Percentiles rank a stretch among this genome's conserved stretches.
These are phyloP conservation scores for Xerocomus tenax DNA, from an alignment of 1,284 basidiomycete species.

Conservation along the genomic window DNA sequence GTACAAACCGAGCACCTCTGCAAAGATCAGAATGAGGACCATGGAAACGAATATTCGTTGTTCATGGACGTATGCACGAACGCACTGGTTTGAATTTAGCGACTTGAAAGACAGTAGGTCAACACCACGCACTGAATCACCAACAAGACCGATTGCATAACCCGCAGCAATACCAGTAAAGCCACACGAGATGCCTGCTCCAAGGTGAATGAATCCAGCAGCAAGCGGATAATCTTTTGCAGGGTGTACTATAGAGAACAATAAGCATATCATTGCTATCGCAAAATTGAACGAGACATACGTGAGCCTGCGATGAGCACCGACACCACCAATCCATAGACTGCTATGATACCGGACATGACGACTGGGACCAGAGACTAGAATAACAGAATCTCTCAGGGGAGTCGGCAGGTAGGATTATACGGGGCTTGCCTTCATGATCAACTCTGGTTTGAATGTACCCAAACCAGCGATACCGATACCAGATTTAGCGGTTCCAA, in stretches of 20 bases:
- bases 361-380: slow-evolving; percentile 37
- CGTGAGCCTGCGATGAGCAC: slow-evolving; percentile 58
- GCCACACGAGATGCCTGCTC: slow-evolving; percentile 88
- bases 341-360: slow-evolving; percentile 74
- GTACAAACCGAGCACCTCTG: slow-evolving; percentile 87
- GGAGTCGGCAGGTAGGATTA: not conserved
- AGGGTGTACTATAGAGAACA: slow-evolving; percentile 46
- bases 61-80: slow-evolving; percentile 74
- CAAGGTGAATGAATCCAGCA: slow-evolving; percentile 89
- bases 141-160: slow-evolving; percentile 94
- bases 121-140: slow-evolving; percentile 68
- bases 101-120: not conserved
- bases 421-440: slow-evolving; percentile 77
- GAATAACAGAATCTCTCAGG: slow-evolving; percentile 3
- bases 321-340: slow-evolving; percentile 61
- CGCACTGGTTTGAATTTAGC: slow-evolving; percentile 40
- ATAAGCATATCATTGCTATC: slow-evolving; percentile 4
- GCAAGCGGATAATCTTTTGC: slow-evolving; percentile 64
- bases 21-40: slow-evolving; percentile 89
- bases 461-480: slow-evolving; percentile 97
- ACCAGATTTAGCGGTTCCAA: slow-evolving; percentile 94
- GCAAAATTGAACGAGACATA: slow-evolving; percentile 30
- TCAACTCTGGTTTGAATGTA: slow-evolving; percentile 88
- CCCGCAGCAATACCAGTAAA: slow-evolving; percentile 92
- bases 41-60: slow-evolving; percentile 85